These are phyloP conservation scores for Kwoniella botswanensis DNA, from an alignment of 768 basidiomycete genomes.

Conservation along the genomic window DNA sequence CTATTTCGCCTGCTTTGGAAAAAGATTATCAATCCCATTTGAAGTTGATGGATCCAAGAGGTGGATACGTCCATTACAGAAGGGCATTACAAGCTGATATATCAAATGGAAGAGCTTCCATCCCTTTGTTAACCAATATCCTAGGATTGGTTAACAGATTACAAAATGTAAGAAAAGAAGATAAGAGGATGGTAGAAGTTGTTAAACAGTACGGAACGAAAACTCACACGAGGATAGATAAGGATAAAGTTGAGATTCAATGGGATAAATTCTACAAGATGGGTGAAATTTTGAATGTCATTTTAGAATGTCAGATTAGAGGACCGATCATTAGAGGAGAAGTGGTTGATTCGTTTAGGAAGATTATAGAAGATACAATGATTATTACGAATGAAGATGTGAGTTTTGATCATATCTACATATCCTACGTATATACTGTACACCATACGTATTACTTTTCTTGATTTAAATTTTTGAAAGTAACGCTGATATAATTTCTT, in stretches of 20 bases:
- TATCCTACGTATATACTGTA: no score
- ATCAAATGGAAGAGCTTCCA: slow-evolving; percentile 75
- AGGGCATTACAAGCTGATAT: slow-evolving; percentile 74
- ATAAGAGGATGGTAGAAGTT: slow-evolving; percentile 66
- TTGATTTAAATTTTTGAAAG: neutral
- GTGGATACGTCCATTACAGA: slow-evolving; percentile 88
- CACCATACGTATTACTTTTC: neutral
- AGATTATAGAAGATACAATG: slow-evolving; percentile 45
- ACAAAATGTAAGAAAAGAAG: slow-evolving; percentile 81
- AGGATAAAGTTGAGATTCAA: slow-evolving; percentile 65
- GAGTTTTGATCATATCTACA: slow-evolving; percentile 20
- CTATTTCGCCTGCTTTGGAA: slow-evolving; percentile 69
- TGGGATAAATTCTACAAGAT: slow-evolving; percentile 97
- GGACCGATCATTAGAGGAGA: slow-evolving; percentile 36
- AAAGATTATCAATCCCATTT: slow-evolving; percentile 84
- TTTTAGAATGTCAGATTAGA: slow-evolving; percentile 76
- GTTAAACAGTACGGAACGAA: neutral
- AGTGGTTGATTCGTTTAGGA: slow-evolving; percentile 32
- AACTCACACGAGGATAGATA: no score
- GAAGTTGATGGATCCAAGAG: slow-evolving; percentile 76
- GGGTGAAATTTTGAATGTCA: slow-evolving; percentile 78
- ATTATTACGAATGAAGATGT: slow-evolving; percentile 52
- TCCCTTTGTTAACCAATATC: slow-evolving; percentile 83
- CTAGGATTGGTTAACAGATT: slow-evolving; percentile 80
- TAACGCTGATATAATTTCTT: neutral